phyloP scores from a whole-genome alignment of 257 asterid species.

The Solanum corneliomulleri region DNA sequence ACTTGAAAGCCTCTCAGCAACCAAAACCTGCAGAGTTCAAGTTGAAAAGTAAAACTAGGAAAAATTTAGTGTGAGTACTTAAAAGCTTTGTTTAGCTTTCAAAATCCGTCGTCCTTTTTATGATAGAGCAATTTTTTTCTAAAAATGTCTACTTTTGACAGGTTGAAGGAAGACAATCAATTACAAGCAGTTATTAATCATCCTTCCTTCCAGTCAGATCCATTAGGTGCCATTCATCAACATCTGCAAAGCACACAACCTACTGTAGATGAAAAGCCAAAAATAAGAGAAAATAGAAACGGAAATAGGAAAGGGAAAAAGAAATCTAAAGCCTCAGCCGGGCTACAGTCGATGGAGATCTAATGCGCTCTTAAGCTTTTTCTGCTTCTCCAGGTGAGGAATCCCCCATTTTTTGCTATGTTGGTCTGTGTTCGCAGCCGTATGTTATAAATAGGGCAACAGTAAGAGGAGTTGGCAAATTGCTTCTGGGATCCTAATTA shows the following conservation, averaged over 20 bases:
- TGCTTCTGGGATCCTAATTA: not conserved
- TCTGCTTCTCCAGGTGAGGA: not conserved
- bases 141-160: constrained; percentile 6
- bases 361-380: constrained; percentile 3
- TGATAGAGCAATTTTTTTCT: not conserved
- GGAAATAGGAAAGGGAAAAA: constrained; percentile 37
- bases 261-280: constrained; percentile 32
- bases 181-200: constrained; percentile 46
- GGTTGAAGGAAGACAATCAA: constrained; percentile 61
- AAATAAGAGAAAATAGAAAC: constrained; percentile 23
- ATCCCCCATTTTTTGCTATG: not conserved
- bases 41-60: constrained; percentile 54
- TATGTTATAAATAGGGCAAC: not conserved
- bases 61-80: constrained; percentile 49
- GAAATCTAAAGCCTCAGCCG: constrained; percentile 22
- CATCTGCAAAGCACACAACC: constrained; percentile 76
- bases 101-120: not conserved
- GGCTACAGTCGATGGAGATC: constrained; percentile 43
- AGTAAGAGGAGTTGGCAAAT: not conserved
- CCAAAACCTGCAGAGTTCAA: constrained; percentile 32
- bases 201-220: constrained; percentile 58
- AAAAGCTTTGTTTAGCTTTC: not conserved
- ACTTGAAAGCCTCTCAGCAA: constrained; percentile 24
- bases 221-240: constrained; percentile 55
- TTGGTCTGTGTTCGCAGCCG: not conserved